Evolutionary conservation across 805 yeast genomes (phyloP), one percentile per base, ranked within the genome.

Genomic region (Ogataea methanolica): DNA sequence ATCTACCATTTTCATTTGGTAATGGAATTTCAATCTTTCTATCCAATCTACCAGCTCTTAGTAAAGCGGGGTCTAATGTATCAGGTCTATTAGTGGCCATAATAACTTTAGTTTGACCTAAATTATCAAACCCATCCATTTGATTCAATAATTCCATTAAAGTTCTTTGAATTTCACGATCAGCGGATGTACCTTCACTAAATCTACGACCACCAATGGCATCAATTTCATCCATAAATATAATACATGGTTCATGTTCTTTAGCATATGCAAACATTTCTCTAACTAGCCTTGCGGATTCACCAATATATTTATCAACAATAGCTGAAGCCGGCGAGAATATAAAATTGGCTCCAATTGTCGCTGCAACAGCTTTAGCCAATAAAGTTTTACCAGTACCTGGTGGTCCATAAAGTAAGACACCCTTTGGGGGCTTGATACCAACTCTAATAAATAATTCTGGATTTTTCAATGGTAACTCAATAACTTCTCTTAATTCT

Each of bases 21-120:
- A 92, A 75, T 35, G 94, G 88, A 55, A 92, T 94, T 71, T 92
- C 99, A 60, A 92, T 88, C 69, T 92, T 92, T 65, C 98, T 81
- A 70, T 92, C 99, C 65, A 92, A 80, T 73, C 99, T 83, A 57
- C 99, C 99, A 2, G 99, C 97, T 74, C 99, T 87, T 59, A 92
- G 77, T 58, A 92, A 76, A 4, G 99, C 99, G 14, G 99, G 99
- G 69, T 92, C 99, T 55, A 92, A 76, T 12, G 98, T 94, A 65
- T 92, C 99, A 11, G 99, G 99, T 71, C 99, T 82, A 69, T 92
- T 92, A n/a, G 99, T 92, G 33, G 99, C 99, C 99, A 92, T 92
- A 61, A 92, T 92, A 45, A 92, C 90, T 72, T 92, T 92, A 2
- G 99, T 92, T 69, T 90, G 96, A 26, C 99, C 99, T 61, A 92